A percentile compares a stretch with the other conserved stretches of the same genome.
Conservation (phyloP, 805 yeast species). For the Spencermartinsiella europaea region DNA sequence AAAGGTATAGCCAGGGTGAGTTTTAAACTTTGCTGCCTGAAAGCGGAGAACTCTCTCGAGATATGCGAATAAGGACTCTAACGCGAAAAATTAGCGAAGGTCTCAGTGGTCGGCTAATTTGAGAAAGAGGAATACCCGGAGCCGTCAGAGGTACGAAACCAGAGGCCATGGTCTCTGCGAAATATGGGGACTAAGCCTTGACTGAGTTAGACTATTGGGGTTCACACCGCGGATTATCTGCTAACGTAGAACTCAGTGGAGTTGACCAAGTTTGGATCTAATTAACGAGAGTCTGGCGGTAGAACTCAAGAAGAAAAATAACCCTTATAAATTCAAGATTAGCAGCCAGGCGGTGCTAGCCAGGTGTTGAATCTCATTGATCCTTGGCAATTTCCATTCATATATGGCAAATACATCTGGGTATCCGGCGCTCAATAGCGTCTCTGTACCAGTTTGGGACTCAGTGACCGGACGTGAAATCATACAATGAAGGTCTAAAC, state of each 20-base stretch:
- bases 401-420: too few relatives aligned
- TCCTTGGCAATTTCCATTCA: slow-evolving; percentile 39
- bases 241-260: slow-evolving; percentile 19
- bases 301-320: slow-evolving; percentile 20
- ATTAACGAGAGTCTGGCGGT: slow-evolving; percentile 16
- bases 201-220: slow-evolving; percentile 34
- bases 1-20: too few relatives aligned
- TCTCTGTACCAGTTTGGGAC: not conserved
- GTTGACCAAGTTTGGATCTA: slow-evolving; percentile 25
- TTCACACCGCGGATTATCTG: slow-evolving; percentile 7
- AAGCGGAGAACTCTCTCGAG: too few relatives aligned
- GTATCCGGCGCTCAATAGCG: slow-evolving; percentile 13
- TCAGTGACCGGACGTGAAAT: not conserved
- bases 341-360: slow-evolving; percentile 37
- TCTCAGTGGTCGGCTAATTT: not conserved
- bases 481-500: not conserved
- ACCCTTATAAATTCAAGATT: slow-evolving; percentile 26
- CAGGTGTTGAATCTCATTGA: slow-evolving; percentile 39
- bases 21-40: too few relatives aligned
- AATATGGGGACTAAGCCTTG: slow-evolving; percentile 26
- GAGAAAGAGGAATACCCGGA: not conserved
- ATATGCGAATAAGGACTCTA: not conserved
- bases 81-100: not conserved
- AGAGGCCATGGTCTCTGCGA: slow-evolving; percentile 13
- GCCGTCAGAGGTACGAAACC: not conserved